phyloP scores from a whole-genome alignment of 305 asterid genomes.

The Lippia alba region DNA sequence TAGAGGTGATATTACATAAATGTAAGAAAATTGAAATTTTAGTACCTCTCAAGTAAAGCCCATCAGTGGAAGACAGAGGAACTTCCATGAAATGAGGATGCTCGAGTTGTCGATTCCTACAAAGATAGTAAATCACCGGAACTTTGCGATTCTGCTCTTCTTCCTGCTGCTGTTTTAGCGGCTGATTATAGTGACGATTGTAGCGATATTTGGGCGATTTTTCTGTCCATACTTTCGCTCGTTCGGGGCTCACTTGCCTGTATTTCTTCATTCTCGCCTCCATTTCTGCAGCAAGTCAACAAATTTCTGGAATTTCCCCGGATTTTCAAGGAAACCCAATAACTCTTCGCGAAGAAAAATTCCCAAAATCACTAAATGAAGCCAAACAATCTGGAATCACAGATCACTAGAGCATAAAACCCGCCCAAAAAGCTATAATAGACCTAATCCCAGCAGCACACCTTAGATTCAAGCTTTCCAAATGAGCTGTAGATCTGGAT shows the following conservation, averaged over 20 bases:
- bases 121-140: conserved; percentile 81
- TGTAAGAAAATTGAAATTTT: background rate
- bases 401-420: conserved; percentile 7
- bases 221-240: conserved; percentile 91
- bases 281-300: conserved; percentile 42
- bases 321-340: conserved; percentile 21
- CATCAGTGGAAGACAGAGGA: conserved; percentile 76
- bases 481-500: conserved; percentile 36
- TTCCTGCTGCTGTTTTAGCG: conserved; percentile 23
- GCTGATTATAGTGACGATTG: conserved; percentile 44
- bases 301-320: conserved; percentile 18
- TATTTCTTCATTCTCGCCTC: conserved; percentile 72
- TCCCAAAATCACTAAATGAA: background rate
- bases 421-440: background rate
- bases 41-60: conserved; percentile 87
- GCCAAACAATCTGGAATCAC: background rate
- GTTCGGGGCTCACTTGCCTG: conserved; percentile 70
- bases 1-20: background rate
- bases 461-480: background rate
- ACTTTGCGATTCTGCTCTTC: conserved; percentile 48
- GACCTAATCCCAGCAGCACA: background rate
- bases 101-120: conserved; percentile 88
- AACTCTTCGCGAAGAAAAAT: background rate
- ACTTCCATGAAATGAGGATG: conserved; percentile 99
- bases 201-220: conserved; percentile 75